Base-by-base conservation (phyloP, 768 basidiomycete genomes). In the Termitomyces sp. region DNA sequence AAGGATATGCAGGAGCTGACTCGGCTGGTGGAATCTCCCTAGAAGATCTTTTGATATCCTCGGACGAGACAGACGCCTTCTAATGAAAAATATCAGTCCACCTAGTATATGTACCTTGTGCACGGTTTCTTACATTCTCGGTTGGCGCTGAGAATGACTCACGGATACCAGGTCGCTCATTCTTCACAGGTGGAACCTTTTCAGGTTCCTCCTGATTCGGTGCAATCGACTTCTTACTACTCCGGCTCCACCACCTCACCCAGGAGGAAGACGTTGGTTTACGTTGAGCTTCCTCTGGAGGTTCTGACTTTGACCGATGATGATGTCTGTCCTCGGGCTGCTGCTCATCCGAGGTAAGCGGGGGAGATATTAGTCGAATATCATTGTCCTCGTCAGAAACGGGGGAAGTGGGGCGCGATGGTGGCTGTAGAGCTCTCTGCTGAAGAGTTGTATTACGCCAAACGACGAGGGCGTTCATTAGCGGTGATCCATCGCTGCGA, bases 221-320 rank as follows among this genome's bases (percentile, higher is more conserved):
- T 14, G 51, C 61, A 23, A 64, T 66, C 4, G 70, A 75, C 53
- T 71, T 73, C 54, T 77, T 71, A 69, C 83, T 71, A 69, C 83
- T 86, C 19, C 89, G 77, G 59, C 81, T 85, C 91, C 90, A 95
- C 92, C 92, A 93, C 38, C 84, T 81, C 37, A 82, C 82, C 92
- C 90, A 93, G n/a, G 85, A 86, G 0, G 82, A 80, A 14, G 84
- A 83, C 0, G 81, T 79, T 4, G 82, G 79, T 63, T 77, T 77
- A 37, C 68, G 59, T 53, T 60, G 57, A 3, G 61, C 58, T 14
- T 65, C 63, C 45, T 70, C 74, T 27, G 69, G 73, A 16, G 78
- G 77, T 59, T 77, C 79, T 16, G 75, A 79, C 57, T 75, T 77
- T 14, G 67, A 72, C 46, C 70, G 67, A 47, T 73, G 68, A 41